A percentile compares a stretch with the other conserved stretches of the same genome.
Evolutionary conservation across 2,329 filamentous ascomycete genomes (phyloP).

Genomic region (Plectosphaerella cucumerina): DNA sequence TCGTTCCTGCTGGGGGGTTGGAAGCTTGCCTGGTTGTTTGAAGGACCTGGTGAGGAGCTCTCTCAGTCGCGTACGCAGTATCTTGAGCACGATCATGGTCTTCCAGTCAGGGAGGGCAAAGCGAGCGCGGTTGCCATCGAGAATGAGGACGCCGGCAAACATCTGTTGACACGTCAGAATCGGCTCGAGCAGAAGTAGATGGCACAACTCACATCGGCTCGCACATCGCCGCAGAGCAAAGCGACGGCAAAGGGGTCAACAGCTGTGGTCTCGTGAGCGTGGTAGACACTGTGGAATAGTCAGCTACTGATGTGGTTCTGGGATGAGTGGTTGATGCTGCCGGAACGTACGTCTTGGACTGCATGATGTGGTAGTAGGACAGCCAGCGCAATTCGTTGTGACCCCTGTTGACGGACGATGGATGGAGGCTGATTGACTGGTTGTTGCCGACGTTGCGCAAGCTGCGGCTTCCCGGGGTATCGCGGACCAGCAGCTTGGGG

Average conservation of each 20-base stretch:
- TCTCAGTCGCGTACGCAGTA: constrained; percentile 66
- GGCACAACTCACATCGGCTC: constrained; percentile 63
- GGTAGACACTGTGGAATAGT: constrained; percentile 58
- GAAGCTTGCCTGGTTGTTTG: constrained; percentile 59
- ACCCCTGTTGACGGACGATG: constrained; percentile 82
- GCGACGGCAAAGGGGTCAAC: constrained; percentile 79
- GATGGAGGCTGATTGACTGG: constrained; percentile 81
- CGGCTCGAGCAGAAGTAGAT: neutral
- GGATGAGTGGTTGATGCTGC: constrained; percentile 1
- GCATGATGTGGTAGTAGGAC: constrained; percentile 97
- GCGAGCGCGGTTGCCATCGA: constrained; percentile 82
- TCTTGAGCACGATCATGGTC: constrained; percentile 83
- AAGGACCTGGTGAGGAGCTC: constrained; percentile 72
- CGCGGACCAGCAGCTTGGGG: constrained; percentile 80
- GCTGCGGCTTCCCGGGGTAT: constrained; percentile 65
- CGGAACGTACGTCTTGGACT: constrained; percentile 74
- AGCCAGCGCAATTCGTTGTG: constrained; percentile 70
- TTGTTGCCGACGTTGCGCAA: constrained; percentile 92
- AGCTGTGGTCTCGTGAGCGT: constrained; percentile 83
- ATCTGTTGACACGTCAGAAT: constrained; percentile 46
- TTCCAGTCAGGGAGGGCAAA: constrained; percentile 89
- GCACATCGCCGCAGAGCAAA: constrained; percentile 81
- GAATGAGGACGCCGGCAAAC: constrained; percentile 78
- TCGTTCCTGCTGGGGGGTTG: constrained; percentile 63
- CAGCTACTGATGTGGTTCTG: constrained; percentile 16